These are phyloP conservation scores for Russula sp. DNA, from an alignment of 768 basidiomycete species.

Conservation along the genomic window DNA sequence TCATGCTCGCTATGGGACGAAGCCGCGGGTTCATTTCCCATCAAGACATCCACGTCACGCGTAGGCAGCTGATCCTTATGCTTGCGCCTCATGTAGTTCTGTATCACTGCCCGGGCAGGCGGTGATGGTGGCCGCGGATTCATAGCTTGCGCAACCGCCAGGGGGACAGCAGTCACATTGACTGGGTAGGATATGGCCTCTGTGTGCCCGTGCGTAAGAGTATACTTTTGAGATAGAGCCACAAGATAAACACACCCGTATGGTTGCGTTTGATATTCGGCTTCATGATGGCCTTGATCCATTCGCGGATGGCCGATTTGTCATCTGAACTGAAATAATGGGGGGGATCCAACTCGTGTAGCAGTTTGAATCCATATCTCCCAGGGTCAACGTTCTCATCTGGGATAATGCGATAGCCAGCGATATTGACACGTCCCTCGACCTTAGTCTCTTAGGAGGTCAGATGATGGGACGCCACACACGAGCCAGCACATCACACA, in stretches of 20 bases:
- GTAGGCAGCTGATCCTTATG: slow-evolving; percentile 74
- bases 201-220: slow-evolving; percentile 27
- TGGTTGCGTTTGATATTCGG: slow-evolving; percentile 94
- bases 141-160: slow-evolving; percentile 93
- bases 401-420: slow-evolving; percentile 86
- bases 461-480: neutral
- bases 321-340: slow-evolving; percentile 93
- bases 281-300: slow-evolving; percentile 99
- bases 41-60: slow-evolving; percentile 64
- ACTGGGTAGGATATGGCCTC: slow-evolving; percentile 91
- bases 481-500: slow-evolving; percentile 22
- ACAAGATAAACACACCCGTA: slow-evolving; percentile 48
- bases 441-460: slow-evolving; percentile 73
- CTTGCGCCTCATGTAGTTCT: slow-evolving; percentile 75
- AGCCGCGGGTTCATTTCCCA: slow-evolving; percentile 40
- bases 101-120: slow-evolving; percentile 73
- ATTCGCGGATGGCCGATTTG: slow-evolving; percentile 73
- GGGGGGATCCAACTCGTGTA: slow-evolving; percentile 78
- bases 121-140: slow-evolving; percentile 95
- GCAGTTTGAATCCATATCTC: slow-evolving; percentile 89
- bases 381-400: slow-evolving; percentile 91
- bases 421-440: slow-evolving; percentile 91
- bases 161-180: slow-evolving; percentile 92
- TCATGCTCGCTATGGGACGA: slow-evolving; percentile 27
- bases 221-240: too few species aligned